Evolutionary conservation across 805 yeast genomes (phyloP), one percentile per base, ranked within the genome.

Genomic region (Cyberlindnera xylosilytica): DNA sequence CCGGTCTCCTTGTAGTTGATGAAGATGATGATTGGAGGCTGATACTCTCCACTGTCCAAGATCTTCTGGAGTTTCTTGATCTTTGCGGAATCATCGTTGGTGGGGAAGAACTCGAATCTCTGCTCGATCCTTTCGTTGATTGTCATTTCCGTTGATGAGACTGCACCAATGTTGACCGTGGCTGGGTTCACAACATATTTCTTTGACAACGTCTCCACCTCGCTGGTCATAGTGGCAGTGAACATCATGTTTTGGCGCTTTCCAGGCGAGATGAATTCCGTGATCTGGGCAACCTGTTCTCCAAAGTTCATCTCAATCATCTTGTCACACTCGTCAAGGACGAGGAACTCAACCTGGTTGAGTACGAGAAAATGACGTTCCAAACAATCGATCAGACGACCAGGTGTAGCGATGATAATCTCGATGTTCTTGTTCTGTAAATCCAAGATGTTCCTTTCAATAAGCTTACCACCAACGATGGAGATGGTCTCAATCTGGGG

Each of bases 221-320:
- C 72, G 0, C 80, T 73, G 0, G 96, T 85, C 79, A 91, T 81
- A 0, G 99, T 93, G 0, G 98, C 98, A 0, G 97, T 87, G 62
- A 87, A 91, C 96, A 91, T 85, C 77, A 88, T 73, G 0, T 95
- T 87, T 38, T 80, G 81, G 39, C 83, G 33, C 13, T 67, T 66
- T 36, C 43, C 62, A 1, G 87, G 27, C 3, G 36, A 83, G n/a
- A 87, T 66, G 28, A 66, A 66, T 4, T 66, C 68, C 2, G 85
- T 61, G 13, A 91, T 78, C 32, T 73, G 69, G 18, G 73, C 74
- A 36, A 91, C 76, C 56, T 88, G 88, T 26, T 77, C 83, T 59
- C 88, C 96, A 60, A 91, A 91, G 4, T 97, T 97, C 78, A 91
- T 74, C 60, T 89, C 96, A 33, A 91, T 81, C 98, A 91, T 91